Conservation (phyloP, 108 stramenopile species). For the Cyclotella choctawhatcheeana region DNA sequence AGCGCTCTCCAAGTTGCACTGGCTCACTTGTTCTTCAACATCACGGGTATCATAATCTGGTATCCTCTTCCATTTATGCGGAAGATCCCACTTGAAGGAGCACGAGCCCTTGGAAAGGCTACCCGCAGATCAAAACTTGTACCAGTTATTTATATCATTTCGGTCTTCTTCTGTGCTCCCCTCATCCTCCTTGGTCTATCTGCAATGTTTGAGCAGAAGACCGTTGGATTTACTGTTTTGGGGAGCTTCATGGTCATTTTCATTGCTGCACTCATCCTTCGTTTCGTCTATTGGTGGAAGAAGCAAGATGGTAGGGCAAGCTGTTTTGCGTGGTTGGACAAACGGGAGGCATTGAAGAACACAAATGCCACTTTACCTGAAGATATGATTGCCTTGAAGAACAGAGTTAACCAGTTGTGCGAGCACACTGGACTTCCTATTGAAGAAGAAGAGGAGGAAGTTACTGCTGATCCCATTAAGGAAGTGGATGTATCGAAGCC, state of each 20-base stretch:
- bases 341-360: slow-evolving; percentile 43
- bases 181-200: slow-evolving; percentile 66
- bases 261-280: slow-evolving; percentile 34
- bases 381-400: slow-evolving; percentile 62
- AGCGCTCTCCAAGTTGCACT: slow-evolving; percentile 77
- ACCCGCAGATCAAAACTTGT: slow-evolving; percentile 66
- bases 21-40: slow-evolving; percentile 86
- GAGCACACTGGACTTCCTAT: too few relatives aligned
- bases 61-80: slow-evolving; percentile 88
- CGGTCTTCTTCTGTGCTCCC: slow-evolving; percentile 71
- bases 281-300: slow-evolving; percentile 51
- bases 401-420: slow-evolving; percentile 34
- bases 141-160: slow-evolving; percentile 74
- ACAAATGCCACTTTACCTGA: slow-evolving; percentile 51
- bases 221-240: slow-evolving; percentile 69
- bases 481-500: too few relatives aligned
- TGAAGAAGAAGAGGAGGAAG: too few relatives aligned
- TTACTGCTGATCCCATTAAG: too few relatives aligned
- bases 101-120: slow-evolving; percentile 63
- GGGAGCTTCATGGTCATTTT: slow-evolving; percentile 63
- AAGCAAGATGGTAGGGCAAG: slow-evolving; percentile 53
- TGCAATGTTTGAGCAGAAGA: slow-evolving; percentile 56
- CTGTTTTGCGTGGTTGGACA: slow-evolving; percentile 40
- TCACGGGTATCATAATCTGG: slow-evolving; percentile 80
- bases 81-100: slow-evolving; percentile 62